Conservation (phyloP, 306 rosid species). For the Prunus davidiana region DNA sequence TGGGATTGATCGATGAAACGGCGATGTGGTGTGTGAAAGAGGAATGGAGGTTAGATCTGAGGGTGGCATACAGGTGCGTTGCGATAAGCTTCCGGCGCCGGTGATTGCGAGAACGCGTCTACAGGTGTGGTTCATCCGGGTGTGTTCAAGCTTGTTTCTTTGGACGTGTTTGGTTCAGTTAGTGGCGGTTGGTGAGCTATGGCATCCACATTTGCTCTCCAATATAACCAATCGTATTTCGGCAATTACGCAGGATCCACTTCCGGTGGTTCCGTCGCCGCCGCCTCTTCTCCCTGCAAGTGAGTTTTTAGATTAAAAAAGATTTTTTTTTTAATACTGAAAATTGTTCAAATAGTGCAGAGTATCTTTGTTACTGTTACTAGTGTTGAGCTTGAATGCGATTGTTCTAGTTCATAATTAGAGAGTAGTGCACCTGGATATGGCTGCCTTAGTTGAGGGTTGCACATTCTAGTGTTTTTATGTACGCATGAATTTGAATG, state of each 20-base stretch:
- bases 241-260: slow-evolving; percentile 34
- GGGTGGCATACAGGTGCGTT: slow-evolving; percentile 45
- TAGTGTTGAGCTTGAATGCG: neutral
- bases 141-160: slow-evolving; percentile 79
- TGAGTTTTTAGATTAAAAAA: slow-evolving; percentile 32
- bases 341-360: neutral
- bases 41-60: slow-evolving; percentile 93
- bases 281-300: slow-evolving; percentile 61
- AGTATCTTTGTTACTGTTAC: neutral
- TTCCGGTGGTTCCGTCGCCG: slow-evolving; percentile 28
- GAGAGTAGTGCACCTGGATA: neutral
- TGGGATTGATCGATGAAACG: slow-evolving; percentile 53
- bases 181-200: slow-evolving; percentile 73
- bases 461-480: neutral
- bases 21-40: slow-evolving; percentile 67
- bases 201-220: slow-evolving; percentile 69
- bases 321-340: neutral
- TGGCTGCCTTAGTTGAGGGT: neutral
- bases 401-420: neutral
- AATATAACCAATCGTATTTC: slow-evolving; percentile 62
- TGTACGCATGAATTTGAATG: neutral
- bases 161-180: slow-evolving; percentile 95
- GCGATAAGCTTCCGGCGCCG: slow-evolving; percentile 69
- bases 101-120: slow-evolving; percentile 67
- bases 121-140: slow-evolving; percentile 82